Evolutionary conservation across 1,284 basidiomycete genomes (phyloP), one percentile per base, ranked within the genome.

Genomic region (Boletellus sp.): DNA sequence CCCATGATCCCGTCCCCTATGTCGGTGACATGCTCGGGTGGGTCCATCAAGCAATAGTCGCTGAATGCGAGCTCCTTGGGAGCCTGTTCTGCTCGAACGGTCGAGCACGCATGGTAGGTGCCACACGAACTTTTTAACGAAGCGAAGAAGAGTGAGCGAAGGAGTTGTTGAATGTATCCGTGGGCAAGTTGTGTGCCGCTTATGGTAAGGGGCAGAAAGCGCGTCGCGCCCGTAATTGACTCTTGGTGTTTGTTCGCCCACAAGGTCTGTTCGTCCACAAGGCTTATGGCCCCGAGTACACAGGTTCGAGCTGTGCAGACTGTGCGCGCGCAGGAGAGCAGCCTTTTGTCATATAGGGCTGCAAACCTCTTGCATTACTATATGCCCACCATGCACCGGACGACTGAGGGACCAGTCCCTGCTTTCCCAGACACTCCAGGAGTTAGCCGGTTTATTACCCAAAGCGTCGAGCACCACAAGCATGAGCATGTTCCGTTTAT

Each of bases 11-110:
- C 0, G 78, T 93, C 52, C 84, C 95, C 21, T 99, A 99, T 64
- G 85, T 96, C 13, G 94, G 95, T 16, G 95, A 98, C 66, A 98
- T 99, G 91, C 81, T 99, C 4, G 95, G 94, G 0, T 99, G 95
- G 96, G 85, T 98, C 1, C 95, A 99, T 68, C 96, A 99, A 50
- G 80, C 88, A 0, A 93, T 96, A 49, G 95, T 95, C 0, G 87
- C 86, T 4, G 95, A 99, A 66, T 85, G 87, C 41, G 96, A 99
- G 68, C 92, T 94, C 59, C 74, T 97, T 17, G 92, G 95, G 59
- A 74, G 80, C 23, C 67, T 96, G 29, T 95, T 96, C 56, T 84
- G 80, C 8, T 63, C 91, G 41, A 79, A 76, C 45, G 49, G 50
- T 5, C 55, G 44, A 19, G 26, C 27, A 0, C 71, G 86, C 39